Conservation (phyloP, 2,329 filamentous ascomycete genomes). For the Pestalotiopsis sp. region DNA sequence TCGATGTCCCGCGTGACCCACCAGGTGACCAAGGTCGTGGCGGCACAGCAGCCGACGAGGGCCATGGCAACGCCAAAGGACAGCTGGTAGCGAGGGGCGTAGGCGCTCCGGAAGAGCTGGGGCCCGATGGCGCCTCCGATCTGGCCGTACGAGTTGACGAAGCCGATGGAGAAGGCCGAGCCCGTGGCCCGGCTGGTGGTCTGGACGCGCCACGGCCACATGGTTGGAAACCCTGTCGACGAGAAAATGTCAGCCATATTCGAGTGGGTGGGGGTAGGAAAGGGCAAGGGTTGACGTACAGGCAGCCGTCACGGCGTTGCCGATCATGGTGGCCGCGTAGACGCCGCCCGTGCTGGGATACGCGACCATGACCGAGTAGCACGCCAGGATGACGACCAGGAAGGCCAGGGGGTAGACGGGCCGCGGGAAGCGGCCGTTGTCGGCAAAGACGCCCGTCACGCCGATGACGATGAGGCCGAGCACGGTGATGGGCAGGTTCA, state of each 20-base stretch:
- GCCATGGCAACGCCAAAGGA: conserved; percentile 46
- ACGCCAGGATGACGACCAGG: conserved; percentile 42
- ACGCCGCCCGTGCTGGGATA: conserved; percentile 47
- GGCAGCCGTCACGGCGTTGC: conserved; percentile 40
- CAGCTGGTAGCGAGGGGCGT: conserved; percentile 45
- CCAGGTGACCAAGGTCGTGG: conserved; percentile 44
- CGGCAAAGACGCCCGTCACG: conserved; percentile 41
- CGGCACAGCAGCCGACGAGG: conserved; percentile 42
- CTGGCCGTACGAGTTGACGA: conserved; percentile 51
- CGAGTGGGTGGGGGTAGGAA: not conserved
- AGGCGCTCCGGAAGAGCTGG: conserved; percentile 46
- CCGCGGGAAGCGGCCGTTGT: conserved; percentile 42
- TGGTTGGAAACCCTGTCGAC: conserved; percentile 42
- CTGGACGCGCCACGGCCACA: conserved; percentile 55
- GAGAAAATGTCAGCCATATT: not conserved
- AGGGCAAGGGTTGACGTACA: conserved; percentile 16
- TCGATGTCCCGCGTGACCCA: conserved; percentile 46
- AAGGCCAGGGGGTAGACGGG: conserved; percentile 46
- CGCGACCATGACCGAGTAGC: conserved; percentile 45
- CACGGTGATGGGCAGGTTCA: conserved; percentile 49
- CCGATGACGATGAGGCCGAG: conserved; percentile 43
- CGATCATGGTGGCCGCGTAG: conserved; percentile 48
- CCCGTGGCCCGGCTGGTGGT: conserved; percentile 47
- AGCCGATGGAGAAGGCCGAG: conserved; percentile 51
- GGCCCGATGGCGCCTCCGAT: conserved; percentile 49